Percentiles rank a stretch among this genome's conserved stretches.
phyloP scores from a whole-genome alignment of 2,329 filamentous ascomycete genomes.

The Exophiala calicioides region DNA sequence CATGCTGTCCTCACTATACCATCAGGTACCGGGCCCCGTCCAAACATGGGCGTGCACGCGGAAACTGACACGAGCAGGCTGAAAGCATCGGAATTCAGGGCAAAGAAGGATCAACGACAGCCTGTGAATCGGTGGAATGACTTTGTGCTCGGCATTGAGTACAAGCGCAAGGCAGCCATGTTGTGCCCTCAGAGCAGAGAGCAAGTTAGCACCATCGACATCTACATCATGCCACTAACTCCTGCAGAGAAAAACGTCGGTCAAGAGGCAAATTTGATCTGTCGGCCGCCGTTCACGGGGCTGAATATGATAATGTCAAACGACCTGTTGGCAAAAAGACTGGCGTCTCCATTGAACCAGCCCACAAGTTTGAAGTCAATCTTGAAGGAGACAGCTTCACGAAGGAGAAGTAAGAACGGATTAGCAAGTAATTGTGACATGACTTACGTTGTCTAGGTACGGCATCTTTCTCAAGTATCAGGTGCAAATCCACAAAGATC shows the following conservation, averaged over 20 bases:
- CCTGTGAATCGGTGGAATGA: constrained; percentile 52
- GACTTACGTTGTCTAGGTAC: constrained; percentile 36
- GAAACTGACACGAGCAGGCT: constrained; percentile 36
- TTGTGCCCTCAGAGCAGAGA: constrained; percentile 48
- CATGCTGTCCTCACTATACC: constrained; percentile 84
- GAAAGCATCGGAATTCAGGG: constrained; percentile 44
- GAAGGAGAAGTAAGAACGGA: constrained; percentile 44
- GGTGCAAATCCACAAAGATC: constrained; percentile 48
- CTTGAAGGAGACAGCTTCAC: constrained; percentile 51
- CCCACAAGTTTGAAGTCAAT: constrained; percentile 51
- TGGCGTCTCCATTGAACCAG: constrained; percentile 48
- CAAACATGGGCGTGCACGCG: constrained; percentile 1
- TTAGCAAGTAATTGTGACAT: not conserved
- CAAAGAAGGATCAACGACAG: constrained; percentile 49
- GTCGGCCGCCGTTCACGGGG: constrained; percentile 42
- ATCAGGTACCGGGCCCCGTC: constrained; percentile 41
- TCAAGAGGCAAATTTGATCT: constrained; percentile 48
- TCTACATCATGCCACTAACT: constrained; percentile 7
- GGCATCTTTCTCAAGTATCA: constrained; percentile 51
- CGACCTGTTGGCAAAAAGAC: constrained; percentile 47
- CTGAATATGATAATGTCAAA: constrained; percentile 47
- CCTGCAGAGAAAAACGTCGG: constrained; percentile 45
- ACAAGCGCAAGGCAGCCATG: constrained; percentile 47
- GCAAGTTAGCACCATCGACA: constrained; percentile 34
- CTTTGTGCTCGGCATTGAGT: constrained; percentile 50